These are phyloP conservation scores for Lachnellula subtilissima DNA, from an alignment of 2,329 filamentous ascomycete species.

Conservation along the genomic window DNA sequence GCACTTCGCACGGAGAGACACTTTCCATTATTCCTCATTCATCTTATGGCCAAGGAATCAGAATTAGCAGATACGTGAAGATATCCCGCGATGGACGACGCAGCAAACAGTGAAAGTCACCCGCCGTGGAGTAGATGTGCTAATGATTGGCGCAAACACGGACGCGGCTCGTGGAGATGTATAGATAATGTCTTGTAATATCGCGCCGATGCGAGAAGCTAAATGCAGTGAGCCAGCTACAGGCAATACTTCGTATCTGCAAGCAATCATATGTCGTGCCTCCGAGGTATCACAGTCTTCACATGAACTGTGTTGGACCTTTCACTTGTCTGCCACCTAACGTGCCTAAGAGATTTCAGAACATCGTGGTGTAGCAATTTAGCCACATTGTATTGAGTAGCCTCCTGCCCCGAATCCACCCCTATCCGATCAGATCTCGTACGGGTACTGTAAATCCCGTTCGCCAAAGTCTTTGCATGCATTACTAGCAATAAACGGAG, in stretches of 20 bases:
- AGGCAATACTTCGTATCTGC: conserved; percentile 1
- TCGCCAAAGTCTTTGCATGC: background rate
- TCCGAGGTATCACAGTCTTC: background rate
- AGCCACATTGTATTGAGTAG: background rate
- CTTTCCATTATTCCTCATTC: conserved; percentile 6
- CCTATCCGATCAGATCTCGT: background rate
- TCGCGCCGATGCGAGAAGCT: background rate
- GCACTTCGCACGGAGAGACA: conserved; percentile 18
- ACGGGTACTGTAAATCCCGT: background rate
- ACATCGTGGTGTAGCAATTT: background rate
- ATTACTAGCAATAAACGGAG: background rate
- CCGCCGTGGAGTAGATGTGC: background rate
- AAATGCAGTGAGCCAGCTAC: background rate
- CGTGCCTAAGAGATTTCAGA: background rate
- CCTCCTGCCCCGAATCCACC: background rate
- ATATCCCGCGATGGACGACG: background rate
- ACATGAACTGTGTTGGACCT: background rate
- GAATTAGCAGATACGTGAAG: background rate
- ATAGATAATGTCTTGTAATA: background rate
- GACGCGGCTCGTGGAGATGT: background rate
- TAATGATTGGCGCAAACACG: background rate
- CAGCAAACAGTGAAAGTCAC: background rate
- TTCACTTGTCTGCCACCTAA: background rate
- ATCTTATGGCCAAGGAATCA: background rate
- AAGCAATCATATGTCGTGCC: background rate